Percentiles rank a stretch among this genome's conserved stretches.
These are phyloP conservation scores for Lactarius vividus DNA, from an alignment of 768 basidiomycete species.

Conservation along the genomic window DNA sequence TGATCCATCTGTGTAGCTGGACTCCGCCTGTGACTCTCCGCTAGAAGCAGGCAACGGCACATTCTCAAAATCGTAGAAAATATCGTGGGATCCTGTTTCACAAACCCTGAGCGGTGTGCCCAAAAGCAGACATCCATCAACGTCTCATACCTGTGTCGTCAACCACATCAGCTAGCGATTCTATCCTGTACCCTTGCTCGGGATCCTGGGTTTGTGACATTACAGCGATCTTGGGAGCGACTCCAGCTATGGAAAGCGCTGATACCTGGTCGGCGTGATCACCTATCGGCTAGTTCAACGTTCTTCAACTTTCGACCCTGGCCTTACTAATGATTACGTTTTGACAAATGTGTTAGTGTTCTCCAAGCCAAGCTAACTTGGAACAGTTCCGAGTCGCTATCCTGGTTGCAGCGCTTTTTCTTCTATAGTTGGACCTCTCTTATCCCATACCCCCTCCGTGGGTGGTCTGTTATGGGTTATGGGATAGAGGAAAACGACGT, in stretches of 20 bases:
- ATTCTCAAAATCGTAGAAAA: constrained; percentile 13
- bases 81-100: not conserved
- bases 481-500: too few species aligned
- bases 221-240: not conserved
- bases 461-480: too few species aligned
- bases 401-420: too few species aligned
- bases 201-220: not conserved
- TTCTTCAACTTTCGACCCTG: too few species aligned
- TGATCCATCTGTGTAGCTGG: constrained; percentile 5
- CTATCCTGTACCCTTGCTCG: not conserved
- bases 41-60: not conserved
- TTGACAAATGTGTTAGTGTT: too few species aligned
- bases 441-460: too few species aligned
- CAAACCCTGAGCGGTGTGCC: not conserved
- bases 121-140: not conserved
- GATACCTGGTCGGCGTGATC: too few species aligned
- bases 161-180: not conserved
- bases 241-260: not conserved
- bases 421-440: too few species aligned
- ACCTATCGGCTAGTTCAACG: too few species aligned
- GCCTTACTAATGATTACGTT: too few species aligned
- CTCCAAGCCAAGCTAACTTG: too few species aligned
- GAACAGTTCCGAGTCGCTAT: too few species aligned
- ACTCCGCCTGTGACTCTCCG: not conserved
- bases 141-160: constrained; percentile 7